phyloP scores from a whole-genome alignment of 441 rosid genomes.

The Pelargonium myrrhifolium region DNA sequence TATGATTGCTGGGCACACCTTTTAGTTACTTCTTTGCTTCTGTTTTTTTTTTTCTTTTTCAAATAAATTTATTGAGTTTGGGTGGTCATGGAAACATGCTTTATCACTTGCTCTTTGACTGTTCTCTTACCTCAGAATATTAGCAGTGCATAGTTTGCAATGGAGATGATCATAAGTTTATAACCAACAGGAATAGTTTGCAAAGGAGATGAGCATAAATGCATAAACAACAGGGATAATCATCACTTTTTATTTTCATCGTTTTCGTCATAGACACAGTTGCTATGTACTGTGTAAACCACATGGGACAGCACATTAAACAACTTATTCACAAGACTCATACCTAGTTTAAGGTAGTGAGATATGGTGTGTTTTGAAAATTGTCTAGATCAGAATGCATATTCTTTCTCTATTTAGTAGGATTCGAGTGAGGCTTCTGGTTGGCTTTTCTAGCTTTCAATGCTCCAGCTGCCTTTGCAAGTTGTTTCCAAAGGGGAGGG shows the following conservation, averaged over 20 bases:
- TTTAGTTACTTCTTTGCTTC: not conserved
- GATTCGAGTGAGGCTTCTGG: too few species aligned
- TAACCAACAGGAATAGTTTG: too few species aligned
- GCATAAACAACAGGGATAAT: too few species aligned
- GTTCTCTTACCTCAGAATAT: not conserved
- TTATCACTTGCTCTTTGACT: not conserved
- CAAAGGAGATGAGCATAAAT: too few species aligned
- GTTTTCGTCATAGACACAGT: not conserved
- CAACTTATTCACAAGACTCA: not conserved
- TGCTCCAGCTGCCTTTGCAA: too few species aligned
- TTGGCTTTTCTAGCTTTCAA: too few species aligned
- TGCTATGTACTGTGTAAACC: not conserved
- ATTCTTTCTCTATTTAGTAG: not conserved
- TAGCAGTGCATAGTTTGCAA: not conserved
- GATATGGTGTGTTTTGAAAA: not conserved
- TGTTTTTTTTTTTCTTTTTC: not conserved
- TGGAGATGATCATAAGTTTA: not conserved
- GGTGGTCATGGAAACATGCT: not conserved
- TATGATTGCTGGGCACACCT: not conserved
- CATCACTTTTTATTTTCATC: not conserved
- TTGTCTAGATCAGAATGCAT: conserved; percentile 2
- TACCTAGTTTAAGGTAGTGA: not conserved
- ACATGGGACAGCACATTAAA: not conserved
- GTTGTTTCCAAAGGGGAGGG: not conserved
- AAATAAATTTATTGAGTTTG: not conserved